Evolutionary conservation across 1,284 basidiomycete species (phyloP), one percentile per base, ranked within the genome.

Genomic region (Trichosporon sp.): DNA sequence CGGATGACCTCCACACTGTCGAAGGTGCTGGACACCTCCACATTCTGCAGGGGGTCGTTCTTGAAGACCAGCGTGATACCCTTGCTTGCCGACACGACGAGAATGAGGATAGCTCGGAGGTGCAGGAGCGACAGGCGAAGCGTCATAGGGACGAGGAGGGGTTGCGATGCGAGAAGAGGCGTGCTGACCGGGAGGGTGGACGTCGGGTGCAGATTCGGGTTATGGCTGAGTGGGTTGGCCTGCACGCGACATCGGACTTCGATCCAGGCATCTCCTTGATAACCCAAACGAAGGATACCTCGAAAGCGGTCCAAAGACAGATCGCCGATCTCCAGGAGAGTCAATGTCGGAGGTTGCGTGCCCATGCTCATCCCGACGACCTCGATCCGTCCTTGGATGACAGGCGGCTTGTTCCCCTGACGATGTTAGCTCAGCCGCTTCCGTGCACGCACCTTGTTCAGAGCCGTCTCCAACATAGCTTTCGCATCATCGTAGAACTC

Each of bases 1-100:
- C 97, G 92, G 62, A 99, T 97, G 67, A 97, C 94, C 58, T 92
- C 93, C 67, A 99, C 95, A 16, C 91, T 94, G 81, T 99, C 96
- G 75, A 99, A 99, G 0, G 95, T 98, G 74, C 90, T 92, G 78
- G 90, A 92, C 73, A 99, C 98, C 75, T 98, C 91, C 61, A 99
- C 93, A 72, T 94, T 93, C 80, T 99, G 95, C 21, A 99, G 85
- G 0, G 96, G 96, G 80, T 99, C 96, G 62, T 97, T 99, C 82
- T 99, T 99, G 88, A 99, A 99, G 25, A 99, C 96, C 56, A 99
- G 87, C 0, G 96, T 99, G 78, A 99, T 97, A 58, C 96, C 96
- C 75, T 98, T 98, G 77, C 90, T 90, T 70, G 92, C 92, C 27
- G 94, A 97, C 61, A 99, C 92, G 73, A 99, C 95, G 56, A 99